Evolutionary conservation across 345 rosid species (phyloP), one percentile per base, ranked within the genome.

Genomic region (Aquilaria sinensis): DNA sequence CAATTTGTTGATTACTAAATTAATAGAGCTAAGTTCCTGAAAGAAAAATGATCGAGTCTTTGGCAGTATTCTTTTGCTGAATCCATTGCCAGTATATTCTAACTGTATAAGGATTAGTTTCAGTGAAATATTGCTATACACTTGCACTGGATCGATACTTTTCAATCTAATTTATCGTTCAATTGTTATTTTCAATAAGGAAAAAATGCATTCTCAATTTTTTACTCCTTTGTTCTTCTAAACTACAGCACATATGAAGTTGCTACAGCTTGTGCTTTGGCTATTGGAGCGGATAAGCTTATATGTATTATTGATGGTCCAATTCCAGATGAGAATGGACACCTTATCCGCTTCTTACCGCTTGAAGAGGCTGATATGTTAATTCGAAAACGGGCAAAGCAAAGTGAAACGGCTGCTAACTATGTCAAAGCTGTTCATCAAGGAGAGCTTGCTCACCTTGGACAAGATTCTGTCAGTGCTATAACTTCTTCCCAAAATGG

Each of bases 191-290:
- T 37, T 37, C 43, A 37, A 37, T 37, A 3, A 37, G 8, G 5
- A 37, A 37, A 37, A 37, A 5, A 37, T 23, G 43, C 43, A 37
- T 37, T 9, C 5, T 37, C 7, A 37, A 2, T 37, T 9, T 37
- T 37, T 2, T 37, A 37, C 8, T 37, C 43, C 53, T 61, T 31
- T 58, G 43, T 59, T 76, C 69, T 64, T 49, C 53, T 48, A 47
- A 12, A 31, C 74, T 65, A 75, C 88, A 93, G 97, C 85, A 90
- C 96, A 54, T 93, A 88, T 66, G 98, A 93, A 83, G 98, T 93
- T 47, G 98, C 98, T 56, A 93, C 98, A 29, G 97, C 98, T 37
- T 93, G 98, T 82, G 98, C 98, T 58, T 71, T 88, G 66, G 96
- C 98, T 43, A 83, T 93, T 74, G 92, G 80, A 60, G 98, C 97